Evolutionary conservation across 2,329 filamentous ascomycete species (phyloP).

Genomic region (Lithohypha guttulata): DNA sequence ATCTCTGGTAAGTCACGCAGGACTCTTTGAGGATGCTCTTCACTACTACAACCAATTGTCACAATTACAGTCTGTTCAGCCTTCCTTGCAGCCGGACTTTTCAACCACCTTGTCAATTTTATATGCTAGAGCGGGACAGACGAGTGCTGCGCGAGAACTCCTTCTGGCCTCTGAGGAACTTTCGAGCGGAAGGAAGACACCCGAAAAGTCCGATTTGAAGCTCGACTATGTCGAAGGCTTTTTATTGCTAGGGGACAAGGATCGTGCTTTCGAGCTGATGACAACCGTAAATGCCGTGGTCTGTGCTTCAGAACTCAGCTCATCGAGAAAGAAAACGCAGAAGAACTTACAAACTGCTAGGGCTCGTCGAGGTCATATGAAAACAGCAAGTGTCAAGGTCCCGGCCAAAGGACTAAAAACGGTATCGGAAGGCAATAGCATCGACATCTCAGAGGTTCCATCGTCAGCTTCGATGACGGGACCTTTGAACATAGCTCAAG

Average conservation of each 20-base stretch:
- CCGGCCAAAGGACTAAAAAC: slow-evolving; percentile 3
- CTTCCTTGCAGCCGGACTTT: slow-evolving; percentile 40
- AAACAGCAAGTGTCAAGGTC: neutral
- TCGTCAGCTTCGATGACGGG: slow-evolving; percentile 50
- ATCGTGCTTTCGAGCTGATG: neutral
- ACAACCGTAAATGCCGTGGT: neutral
- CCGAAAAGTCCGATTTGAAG: neutral
- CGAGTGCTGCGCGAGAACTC: neutral
- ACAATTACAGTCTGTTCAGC: slow-evolving; percentile 60
- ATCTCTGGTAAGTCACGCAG: slow-evolving; percentile 68
- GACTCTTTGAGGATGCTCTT: slow-evolving; percentile 76
- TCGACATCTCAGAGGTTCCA: too few species aligned
- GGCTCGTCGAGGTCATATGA: neutral
- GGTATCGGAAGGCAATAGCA: neutral
- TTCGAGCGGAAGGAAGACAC: too few species aligned
- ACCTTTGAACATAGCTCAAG: too few species aligned
- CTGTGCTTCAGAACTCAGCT: too few species aligned
- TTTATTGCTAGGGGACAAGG: neutral
- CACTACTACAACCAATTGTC: slow-evolving; percentile 79
- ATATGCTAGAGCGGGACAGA: slow-evolving; percentile 6
- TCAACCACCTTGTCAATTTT: neutral
- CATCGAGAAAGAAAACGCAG: neutral
- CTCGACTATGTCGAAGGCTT: slow-evolving; percentile 9
- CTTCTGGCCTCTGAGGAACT: neutral
- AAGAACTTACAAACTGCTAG: slow-evolving; percentile 9